These are phyloP conservation scores for Cetradonia linearis DNA, from an alignment of 495 filamentous ascomycete species.

Conservation along the genomic window DNA sequence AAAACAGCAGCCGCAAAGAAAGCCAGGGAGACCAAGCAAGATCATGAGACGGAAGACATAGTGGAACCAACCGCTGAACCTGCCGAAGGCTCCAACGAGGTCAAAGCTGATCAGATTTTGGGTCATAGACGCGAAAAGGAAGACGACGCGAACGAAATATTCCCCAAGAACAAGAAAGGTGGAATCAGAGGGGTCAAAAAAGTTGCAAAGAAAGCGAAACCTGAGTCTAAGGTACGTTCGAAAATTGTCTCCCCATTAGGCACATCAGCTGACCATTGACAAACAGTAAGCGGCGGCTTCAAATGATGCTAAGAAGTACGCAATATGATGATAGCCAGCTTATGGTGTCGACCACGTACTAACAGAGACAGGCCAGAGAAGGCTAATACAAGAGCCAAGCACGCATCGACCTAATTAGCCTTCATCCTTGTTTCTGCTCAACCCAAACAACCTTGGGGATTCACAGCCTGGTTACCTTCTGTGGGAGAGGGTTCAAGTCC, in stretches of 20 bases:
- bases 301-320: background rate
- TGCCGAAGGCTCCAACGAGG: conserved; percentile 4
- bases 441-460: background rate
- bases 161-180: conserved; percentile 18
- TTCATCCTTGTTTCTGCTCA: background rate
- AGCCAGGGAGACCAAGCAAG: background rate
- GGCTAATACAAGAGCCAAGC: conserved; percentile 4
- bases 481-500: background rate
- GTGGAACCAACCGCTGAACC: conserved; percentile 2
- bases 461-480: background rate
- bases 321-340: background rate
- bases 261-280: background rate
- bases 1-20: conserved; percentile 7
- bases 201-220: background rate
- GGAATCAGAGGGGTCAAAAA: conserved; percentile 22
- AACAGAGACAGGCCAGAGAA: conserved; percentile 4
- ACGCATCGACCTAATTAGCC: background rate
- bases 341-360: background rate
- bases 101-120: background rate
- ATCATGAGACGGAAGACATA: background rate
- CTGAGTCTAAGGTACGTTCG: conserved; percentile 6
- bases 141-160: background rate
- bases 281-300: background rate
- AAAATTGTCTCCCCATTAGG: background rate
- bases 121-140: background rate